Evolutionary conservation across 73 alveolate genomes (phyloP).

Genomic region (Tetrahymena borealis): DNA sequence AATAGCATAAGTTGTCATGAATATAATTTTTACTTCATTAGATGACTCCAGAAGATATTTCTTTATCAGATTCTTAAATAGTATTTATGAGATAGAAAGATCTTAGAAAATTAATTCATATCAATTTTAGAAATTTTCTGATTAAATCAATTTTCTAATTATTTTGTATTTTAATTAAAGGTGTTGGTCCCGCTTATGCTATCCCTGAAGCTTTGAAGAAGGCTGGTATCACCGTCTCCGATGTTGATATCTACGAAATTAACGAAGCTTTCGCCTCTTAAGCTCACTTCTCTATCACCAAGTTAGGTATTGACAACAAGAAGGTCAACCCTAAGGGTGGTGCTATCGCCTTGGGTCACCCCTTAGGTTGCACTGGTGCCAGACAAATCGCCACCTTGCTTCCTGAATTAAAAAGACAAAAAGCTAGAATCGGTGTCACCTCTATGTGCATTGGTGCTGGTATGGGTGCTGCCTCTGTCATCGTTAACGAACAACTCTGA

Average conservation of each 20-base stretch:
- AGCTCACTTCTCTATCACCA: slow-evolving; percentile 85
- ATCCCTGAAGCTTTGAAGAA: slow-evolving; percentile 94
- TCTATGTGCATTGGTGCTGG: slow-evolving; percentile 99
- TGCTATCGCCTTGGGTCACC: slow-evolving; percentile 99
- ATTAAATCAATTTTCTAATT: too few species aligned
- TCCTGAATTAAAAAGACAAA: slow-evolving; percentile 94
- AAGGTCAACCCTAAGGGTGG: slow-evolving; percentile 99
- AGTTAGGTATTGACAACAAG: slow-evolving; percentile 86
- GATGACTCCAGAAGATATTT: too few species aligned
- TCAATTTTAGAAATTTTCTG: too few species aligned
- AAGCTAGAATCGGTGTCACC: slow-evolving; percentile 96
- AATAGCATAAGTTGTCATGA: too few species aligned
- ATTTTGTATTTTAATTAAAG: background rate
- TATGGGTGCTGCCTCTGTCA: slow-evolving; percentile 99
- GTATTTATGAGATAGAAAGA: too few species aligned
- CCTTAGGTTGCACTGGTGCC: slow-evolving; percentile 98
- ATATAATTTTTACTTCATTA: too few species aligned
- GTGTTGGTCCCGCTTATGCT: slow-evolving; percentile 98
- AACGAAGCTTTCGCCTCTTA: slow-evolving; percentile 99
- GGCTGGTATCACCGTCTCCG: slow-evolving; percentile 87
- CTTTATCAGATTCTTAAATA: too few species aligned
- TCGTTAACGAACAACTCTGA: slow-evolving; percentile 79
- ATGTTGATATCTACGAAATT: slow-evolving; percentile 96
- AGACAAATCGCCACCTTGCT: slow-evolving; percentile 94
- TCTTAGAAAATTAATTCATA: too few species aligned